Base-by-base conservation (phyloP, 2,329 filamentous ascomycete species). In the Albophoma yamanashiensis region DNA sequence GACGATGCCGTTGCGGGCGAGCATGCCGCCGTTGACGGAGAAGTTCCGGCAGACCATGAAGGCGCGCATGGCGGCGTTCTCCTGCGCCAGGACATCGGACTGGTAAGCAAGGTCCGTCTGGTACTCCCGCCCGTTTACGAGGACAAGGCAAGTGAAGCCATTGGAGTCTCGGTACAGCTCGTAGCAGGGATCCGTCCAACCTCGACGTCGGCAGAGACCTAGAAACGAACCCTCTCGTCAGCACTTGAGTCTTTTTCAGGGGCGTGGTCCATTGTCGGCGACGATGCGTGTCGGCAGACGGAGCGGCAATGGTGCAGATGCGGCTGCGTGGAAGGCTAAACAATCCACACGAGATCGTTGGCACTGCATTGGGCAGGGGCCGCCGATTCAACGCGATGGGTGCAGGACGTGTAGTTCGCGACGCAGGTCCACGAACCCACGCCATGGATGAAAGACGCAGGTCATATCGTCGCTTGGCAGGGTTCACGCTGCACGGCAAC, bases 21-120 rank as follows among this genome's bases (percentile, higher is more conserved):
- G 79, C 91, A 96, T 96, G 72, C 93, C 93, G 68, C 95, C 92
- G 72, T 96, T 97, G 74, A 95, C 90, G 60, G 91, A 96, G 77
- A 97, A 97, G 81, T 96, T 96, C 65, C 92, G 89, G 80, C 93
- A 97, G 66, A 97, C 94, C 85, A 96, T 93, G 76, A 96, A 97
- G 61, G 93, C 93, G 63, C 92, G 89, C 84, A 95, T 95, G 62
- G 93, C 93, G 34, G 93, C 93, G 69, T 93, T 94, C 74, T 97
- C 92, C 71, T 92, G 90, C 55, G 93, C 93, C 65, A 96, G 81
- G 56, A 84, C 79, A 72, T 93, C 89, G 63, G 88, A 89, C 72
- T 89, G 86, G 77, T 94, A 96, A 64, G 88, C 84, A 43, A 89
- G 83, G 73, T 96, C 92, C 52, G 92, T 96, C 73, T 92, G 91